Conservation (phyloP, 1,139 yeast genomes). For the Protomyces gravidus region DNA sequence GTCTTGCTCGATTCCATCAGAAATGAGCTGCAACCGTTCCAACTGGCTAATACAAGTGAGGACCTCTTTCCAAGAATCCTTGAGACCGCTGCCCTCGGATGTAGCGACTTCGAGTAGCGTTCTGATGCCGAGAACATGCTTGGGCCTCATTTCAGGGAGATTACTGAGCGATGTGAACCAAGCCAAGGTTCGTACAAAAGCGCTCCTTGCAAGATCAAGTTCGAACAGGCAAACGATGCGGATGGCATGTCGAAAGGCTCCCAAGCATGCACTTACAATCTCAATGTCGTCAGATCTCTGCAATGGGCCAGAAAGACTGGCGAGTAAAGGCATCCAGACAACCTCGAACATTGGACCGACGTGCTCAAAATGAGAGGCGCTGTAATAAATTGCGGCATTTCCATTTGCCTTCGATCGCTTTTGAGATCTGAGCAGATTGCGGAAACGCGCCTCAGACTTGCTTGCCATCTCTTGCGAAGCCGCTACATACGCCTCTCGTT, state of each 20-base stretch:
- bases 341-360: constrained; percentile 91
- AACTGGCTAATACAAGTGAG: constrained; percentile 80
- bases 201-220: constrained; percentile 75
- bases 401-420: constrained; percentile 38
- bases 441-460: constrained; percentile 79
- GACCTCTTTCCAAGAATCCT: constrained; percentile 77
- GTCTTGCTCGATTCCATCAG: constrained; percentile 82
- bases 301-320: constrained; percentile 90
- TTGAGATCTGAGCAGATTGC: constrained; percentile 56
- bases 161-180: constrained; percentile 80
- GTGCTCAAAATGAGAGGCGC: constrained; percentile 80
- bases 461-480: constrained; percentile 89
- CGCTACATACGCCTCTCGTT: constrained; percentile 81
- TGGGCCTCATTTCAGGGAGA: constrained; percentile 68
- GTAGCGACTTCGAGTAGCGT: constrained; percentile 72
- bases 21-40: constrained; percentile 80
- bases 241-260: constrained; percentile 78
- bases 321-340: constrained; percentile 93
- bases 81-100: constrained; percentile 67
- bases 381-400: constrained; percentile 45
- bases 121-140: constrained; percentile 76
- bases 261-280: constrained; percentile 66
- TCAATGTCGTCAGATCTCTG: constrained; percentile 81
- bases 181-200: constrained; percentile 84
- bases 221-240: constrained; percentile 82